Conservation (phyloP, 116 monocot genomes). For the Cymodocea nodosa region DNA sequence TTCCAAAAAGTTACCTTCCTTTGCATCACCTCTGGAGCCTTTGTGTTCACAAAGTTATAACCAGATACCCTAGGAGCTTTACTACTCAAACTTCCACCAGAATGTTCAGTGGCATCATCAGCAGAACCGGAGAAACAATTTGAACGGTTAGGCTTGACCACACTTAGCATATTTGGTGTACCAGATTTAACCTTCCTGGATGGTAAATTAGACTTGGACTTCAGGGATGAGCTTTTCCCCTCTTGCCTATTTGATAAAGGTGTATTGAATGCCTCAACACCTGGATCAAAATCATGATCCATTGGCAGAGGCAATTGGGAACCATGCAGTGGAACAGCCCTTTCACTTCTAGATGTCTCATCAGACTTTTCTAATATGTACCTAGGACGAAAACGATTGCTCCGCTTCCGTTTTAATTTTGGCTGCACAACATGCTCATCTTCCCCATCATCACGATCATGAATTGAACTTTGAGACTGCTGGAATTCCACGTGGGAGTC, state of each 20-base stretch:
- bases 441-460: conserved; percentile 64
- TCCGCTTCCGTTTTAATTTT: conserved; percentile 72
- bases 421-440: conserved; percentile 75
- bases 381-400: conserved; percentile 60
- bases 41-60: conserved; percentile 18
- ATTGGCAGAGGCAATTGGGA: conserved; percentile 17
- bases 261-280: conserved; percentile 22
- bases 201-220: conserved; percentile 33
- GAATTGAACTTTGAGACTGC: conserved; percentile 55
- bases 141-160: conserved; percentile 28
- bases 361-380: conserved; percentile 36
- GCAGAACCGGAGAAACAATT: conserved; percentile 33
- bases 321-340: conserved; percentile 9
- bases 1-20: conserved; percentile 46
- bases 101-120: conserved; percentile 38
- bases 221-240: conserved; percentile 16
- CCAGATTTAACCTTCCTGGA: conserved; percentile 27
- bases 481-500: conserved; percentile 75
- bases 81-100: conserved; percentile 60
- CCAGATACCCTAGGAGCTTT: conserved; percentile 19
- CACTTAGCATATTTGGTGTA: conserved; percentile 12
- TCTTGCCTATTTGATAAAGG: conserved; percentile 22
- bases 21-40: conserved; percentile 61
- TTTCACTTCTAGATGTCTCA: conserved; percentile 31
- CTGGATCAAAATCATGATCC: conserved; percentile 27